Conservation (phyloP, 176 grass and related monocot genomes). For the Eragrostis curvula region DNA sequence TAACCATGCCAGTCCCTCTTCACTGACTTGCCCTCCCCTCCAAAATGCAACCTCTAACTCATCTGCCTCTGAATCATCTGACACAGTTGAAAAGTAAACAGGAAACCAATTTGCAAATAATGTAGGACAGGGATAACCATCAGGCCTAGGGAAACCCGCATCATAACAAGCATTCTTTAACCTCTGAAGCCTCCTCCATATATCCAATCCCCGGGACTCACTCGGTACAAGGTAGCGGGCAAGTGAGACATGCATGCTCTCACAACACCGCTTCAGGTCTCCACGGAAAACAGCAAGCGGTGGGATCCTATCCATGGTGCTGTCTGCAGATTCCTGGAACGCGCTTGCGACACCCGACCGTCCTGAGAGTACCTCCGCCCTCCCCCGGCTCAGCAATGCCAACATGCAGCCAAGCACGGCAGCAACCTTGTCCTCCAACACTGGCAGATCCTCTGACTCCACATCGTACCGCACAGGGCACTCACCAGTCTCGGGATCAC, state of each 20-base stretch:
- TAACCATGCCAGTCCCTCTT: slow-evolving; percentile 83
- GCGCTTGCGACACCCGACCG: slow-evolving; percentile 49
- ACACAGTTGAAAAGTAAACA: slow-evolving; percentile 56
- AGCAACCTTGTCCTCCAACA: slow-evolving; percentile 89
- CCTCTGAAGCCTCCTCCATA: slow-evolving; percentile 86
- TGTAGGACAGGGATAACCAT: slow-evolving; percentile 82
- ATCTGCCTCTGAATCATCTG: slow-evolving; percentile 58
- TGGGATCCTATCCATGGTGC: slow-evolving; percentile 66
- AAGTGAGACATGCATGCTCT: slow-evolving; percentile 92
- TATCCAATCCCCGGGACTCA: slow-evolving; percentile 51
- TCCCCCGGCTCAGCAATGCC: slow-evolving; percentile 69
- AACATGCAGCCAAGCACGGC: slow-evolving; percentile 87
- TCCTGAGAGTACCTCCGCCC: slow-evolving; percentile 81
- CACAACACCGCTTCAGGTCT: slow-evolving; percentile 93
- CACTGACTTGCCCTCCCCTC: slow-evolving; percentile 91
- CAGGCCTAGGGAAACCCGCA: slow-evolving; percentile 79
- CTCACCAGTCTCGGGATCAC: slow-evolving; percentile 90
- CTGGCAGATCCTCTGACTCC: slow-evolving; percentile 65
- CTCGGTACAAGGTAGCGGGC: slow-evolving; percentile 54
- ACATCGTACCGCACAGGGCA: slow-evolving; percentile 68
- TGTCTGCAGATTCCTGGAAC: slow-evolving; percentile 53
- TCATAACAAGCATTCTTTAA: slow-evolving; percentile 90
- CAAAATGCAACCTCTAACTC: slow-evolving; percentile 89
- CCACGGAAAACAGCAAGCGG: slow-evolving; percentile 83
- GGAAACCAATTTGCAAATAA: slow-evolving; percentile 93